phyloP scores from a whole-genome alignment of 2,329 filamentous ascomycete genomes.

The Cylindrodendrum hubeiense region DNA sequence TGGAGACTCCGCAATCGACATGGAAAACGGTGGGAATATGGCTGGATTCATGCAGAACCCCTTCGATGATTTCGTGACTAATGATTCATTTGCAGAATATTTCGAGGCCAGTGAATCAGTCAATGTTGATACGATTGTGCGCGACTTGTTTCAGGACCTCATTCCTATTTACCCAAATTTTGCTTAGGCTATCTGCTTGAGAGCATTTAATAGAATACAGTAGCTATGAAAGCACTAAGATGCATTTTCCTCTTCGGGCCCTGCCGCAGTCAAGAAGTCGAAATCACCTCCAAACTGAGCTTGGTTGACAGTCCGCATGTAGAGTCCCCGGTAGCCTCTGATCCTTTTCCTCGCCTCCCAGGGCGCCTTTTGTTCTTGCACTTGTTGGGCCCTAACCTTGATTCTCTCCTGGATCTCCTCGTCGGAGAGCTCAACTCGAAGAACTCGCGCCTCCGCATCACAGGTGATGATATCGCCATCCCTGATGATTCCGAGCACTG shows the following conservation, averaged over 20 bases:
- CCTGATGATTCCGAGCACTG: slow-evolving; percentile 80
- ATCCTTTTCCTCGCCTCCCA: slow-evolving; percentile 54
- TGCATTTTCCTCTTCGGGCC: slow-evolving; percentile 33
- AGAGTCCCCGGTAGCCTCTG: slow-evolving; percentile 71
- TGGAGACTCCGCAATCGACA: neutral
- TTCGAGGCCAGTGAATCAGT: slow-evolving; percentile 44
- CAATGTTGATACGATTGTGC: slow-evolving; percentile 50
- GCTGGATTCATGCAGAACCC: slow-evolving; percentile 30
- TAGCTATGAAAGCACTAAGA: neutral
- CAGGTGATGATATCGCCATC: slow-evolving; percentile 86
- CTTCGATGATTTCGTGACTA: slow-evolving; percentile 42
- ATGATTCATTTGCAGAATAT: slow-evolving; percentile 45
- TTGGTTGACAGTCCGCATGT: slow-evolving; percentile 70
- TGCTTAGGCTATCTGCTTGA: slow-evolving; percentile 1
- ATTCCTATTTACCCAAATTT: slow-evolving; percentile 46
- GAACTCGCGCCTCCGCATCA: slow-evolving; percentile 76
- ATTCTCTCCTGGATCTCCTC: slow-evolving; percentile 76
- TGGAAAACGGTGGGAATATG: slow-evolving; percentile 11
- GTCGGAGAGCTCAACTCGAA: slow-evolving; percentile 71
- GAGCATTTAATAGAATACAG: neutral
- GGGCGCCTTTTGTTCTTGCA: slow-evolving; percentile 43
- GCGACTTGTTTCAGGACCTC: slow-evolving; percentile 52
- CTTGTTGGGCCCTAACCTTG: slow-evolving; percentile 67
- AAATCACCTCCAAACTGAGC: slow-evolving; percentile 72
- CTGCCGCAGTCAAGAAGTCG: slow-evolving; percentile 67